A percentile compares a stretch with the other conserved stretches of the same genome.
Evolutionary conservation across 1,284 basidiomycete species (phyloP).

Genomic region (Apiotrichum montevideense): DNA sequence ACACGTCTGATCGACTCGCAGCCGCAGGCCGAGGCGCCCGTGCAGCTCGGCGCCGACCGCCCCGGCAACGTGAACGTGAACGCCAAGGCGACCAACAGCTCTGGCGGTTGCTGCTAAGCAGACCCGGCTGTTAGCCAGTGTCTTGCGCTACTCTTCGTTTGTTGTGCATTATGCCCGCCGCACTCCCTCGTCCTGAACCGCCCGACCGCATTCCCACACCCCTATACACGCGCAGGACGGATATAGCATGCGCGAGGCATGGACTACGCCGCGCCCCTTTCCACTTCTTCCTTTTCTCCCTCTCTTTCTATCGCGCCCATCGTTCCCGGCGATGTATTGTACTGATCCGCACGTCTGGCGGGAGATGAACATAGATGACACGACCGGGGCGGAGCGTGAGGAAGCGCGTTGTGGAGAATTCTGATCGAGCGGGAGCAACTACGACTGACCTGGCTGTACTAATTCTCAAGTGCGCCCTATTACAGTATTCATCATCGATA

Average conservation of each 20-base stretch:
- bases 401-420: no score
- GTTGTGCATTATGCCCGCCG: no score
- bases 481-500: no score
- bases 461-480: no score
- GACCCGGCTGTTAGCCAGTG: background rate
- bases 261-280: no score
- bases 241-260: no score
- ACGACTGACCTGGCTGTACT: no score
- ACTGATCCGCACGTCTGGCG: constrained; percentile 14
- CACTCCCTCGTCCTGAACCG: no score
- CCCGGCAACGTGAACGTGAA: constrained; percentile 37
- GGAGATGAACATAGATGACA: constrained; percentile 16
- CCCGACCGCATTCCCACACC: no score
- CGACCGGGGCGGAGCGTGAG: background rate
- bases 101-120: constrained; percentile 40
- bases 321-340: constrained; percentile 18
- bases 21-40: constrained; percentile 55
- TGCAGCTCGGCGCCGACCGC: constrained; percentile 31
- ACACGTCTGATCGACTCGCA: constrained; percentile 92
- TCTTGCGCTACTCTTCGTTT: no score
- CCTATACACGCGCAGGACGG: no score
- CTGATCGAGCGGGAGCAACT: no score
- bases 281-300: background rate
- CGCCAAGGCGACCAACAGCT: constrained; percentile 23
- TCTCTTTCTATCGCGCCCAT: constrained; percentile 4